A percentile compares a stretch with the other conserved stretches of the same genome.
phyloP scores from a whole-genome alignment of 768 basidiomycete genomes.

The Suillus cothurnatus region DNA sequence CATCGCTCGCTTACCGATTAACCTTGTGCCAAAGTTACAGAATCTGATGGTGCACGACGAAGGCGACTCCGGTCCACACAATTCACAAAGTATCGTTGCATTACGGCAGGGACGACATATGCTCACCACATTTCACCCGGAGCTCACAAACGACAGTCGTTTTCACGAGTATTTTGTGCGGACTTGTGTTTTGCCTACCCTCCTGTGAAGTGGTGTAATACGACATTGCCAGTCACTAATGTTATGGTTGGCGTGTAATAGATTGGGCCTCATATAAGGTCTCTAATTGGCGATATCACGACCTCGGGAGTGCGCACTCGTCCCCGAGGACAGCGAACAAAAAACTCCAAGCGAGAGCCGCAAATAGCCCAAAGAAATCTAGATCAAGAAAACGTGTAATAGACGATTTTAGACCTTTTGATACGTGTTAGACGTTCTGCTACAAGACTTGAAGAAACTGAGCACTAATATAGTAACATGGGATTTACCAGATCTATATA shows the following conservation, averaged over 20 bases:
- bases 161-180: constrained; percentile 92
- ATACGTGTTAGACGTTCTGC: neutral
- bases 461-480: neutral
- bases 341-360: neutral
- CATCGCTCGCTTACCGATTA: constrained; percentile 66
- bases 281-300: neutral
- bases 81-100: constrained; percentile 76
- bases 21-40: constrained; percentile 46
- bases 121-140: constrained; percentile 93
- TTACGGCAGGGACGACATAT: constrained; percentile 82
- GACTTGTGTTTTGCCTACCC: constrained; percentile 59
- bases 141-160: constrained; percentile 82
- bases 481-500: neutral
- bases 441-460: neutral
- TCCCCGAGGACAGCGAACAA: neutral
- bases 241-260: neutral
- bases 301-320: neutral
- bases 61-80: constrained; percentile 48
- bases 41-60: constrained; percentile 40
- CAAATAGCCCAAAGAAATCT: neutral
- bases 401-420: neutral
- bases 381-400: neutral
- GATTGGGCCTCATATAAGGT: neutral
- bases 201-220: constrained; percentile 12
- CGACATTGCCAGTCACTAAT: neutral